phyloP scores from a whole-genome alignment of 805 yeast genomes.

The Cyberlindnera amylophila region DNA sequence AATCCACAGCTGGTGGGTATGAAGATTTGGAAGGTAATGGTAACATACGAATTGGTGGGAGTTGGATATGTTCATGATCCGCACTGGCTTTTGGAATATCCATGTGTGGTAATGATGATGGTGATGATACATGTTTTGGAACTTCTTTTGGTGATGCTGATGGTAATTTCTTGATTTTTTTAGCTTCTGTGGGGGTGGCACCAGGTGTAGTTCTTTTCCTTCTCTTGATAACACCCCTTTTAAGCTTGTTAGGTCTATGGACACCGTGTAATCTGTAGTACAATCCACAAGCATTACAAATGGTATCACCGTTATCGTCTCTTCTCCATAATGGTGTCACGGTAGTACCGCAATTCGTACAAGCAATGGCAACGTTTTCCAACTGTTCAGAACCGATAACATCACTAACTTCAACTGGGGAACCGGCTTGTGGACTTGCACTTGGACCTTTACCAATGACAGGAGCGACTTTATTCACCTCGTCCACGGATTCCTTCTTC shows the following conservation, averaged over 20 bases:
- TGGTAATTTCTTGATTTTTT: conserved; percentile 1
- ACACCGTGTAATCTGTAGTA: conserved; percentile 72
- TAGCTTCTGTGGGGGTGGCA: neutral
- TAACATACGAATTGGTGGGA: conserved; percentile 26
- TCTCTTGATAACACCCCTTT: conserved; percentile 68
- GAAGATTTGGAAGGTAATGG: conserved; percentile 15
- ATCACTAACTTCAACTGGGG: conserved; percentile 15
- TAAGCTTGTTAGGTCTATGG: conserved; percentile 75
- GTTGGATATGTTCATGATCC: conserved; percentile 14
- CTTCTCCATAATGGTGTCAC: conserved; percentile 87
- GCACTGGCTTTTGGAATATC: conserved; percentile 1
- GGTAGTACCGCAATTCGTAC: conserved; percentile 80
- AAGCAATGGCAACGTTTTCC: conserved; percentile 61
- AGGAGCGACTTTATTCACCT: conserved; percentile 1
- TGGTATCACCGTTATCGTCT: conserved; percentile 75
- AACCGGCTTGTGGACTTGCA: no score
- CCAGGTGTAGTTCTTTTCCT: conserved; percentile 45
- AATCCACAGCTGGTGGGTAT: conserved; percentile 37
- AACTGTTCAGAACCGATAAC: conserved; percentile 27
- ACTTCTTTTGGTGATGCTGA: conserved; percentile 3
- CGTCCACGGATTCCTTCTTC: conserved; percentile 5
- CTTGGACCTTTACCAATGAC: neutral
- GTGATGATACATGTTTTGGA: no score
- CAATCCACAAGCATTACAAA: conserved; percentile 86
- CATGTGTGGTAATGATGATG: neutral